Percentiles rank a stretch among this genome's conserved stretches.
phyloP scores from a whole-genome alignment of 208 protist species.

The Leishmania martiniquensis region DNA sequence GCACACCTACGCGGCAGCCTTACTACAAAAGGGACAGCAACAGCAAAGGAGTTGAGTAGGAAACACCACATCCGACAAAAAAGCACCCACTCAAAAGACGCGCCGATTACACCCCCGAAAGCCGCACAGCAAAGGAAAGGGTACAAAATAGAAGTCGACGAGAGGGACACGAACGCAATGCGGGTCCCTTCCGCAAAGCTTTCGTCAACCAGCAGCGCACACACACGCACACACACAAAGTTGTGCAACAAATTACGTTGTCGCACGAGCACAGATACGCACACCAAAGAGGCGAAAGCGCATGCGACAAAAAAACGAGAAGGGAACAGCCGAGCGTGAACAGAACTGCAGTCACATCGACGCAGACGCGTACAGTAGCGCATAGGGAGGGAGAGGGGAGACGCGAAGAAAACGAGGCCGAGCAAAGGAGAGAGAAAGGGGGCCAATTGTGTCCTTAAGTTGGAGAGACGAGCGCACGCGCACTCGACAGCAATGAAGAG shows the following conservation, averaged over 20 bases:
- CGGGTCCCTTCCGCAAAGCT: too few species aligned
- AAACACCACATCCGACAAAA: too few species aligned
- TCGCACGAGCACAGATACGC: too few species aligned
- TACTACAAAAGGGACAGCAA: slow-evolving; percentile 15
- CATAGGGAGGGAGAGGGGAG: not conserved
- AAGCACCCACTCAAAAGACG: not conserved
- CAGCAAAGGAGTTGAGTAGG: slow-evolving; percentile 9
- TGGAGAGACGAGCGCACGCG: too few species aligned
- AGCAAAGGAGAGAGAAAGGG: too few species aligned
- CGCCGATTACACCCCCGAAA: not conserved
- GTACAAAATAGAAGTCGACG: too few species aligned
- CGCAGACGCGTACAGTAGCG: slow-evolving; percentile 3
- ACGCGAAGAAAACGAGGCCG: not conserved
- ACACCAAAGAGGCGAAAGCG: not conserved
- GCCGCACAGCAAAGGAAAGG: too few species aligned
- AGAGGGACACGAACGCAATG: too few species aligned
- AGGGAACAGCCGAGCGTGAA: not conserved
- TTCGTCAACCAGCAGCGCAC: not conserved
- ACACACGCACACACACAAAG: not conserved
- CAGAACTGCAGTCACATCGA: not conserved
- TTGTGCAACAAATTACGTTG: not conserved
- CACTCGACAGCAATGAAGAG: too few species aligned
- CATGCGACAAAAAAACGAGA: not conserved
- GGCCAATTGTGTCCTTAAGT: too few species aligned
- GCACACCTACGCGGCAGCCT: not conserved